Evolutionary conservation across 805 yeast genomes (phyloP).

Genomic region (Sugiyamaella chiloensis): DNA sequence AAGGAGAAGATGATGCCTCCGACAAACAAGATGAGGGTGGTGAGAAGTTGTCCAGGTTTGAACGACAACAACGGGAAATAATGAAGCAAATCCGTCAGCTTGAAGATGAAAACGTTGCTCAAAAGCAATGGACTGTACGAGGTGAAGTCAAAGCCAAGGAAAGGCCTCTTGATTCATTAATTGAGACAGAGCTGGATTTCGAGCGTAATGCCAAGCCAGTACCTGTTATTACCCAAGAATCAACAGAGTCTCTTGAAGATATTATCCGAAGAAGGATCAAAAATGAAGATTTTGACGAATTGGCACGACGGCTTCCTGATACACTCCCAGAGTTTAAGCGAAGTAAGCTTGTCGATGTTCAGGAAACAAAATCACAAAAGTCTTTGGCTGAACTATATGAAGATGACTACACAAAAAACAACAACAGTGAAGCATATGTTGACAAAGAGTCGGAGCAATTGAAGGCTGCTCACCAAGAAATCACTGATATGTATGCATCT

Average conservation of each 20-base stretch:
- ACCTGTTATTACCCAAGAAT: slow-evolving; percentile 87
- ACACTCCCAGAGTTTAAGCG: slow-evolving; percentile 59
- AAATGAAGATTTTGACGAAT: slow-evolving; percentile 74
- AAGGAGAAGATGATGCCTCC: slow-evolving; percentile 55
- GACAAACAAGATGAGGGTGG: slow-evolving; percentile 46
- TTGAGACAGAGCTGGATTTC: slow-evolving; percentile 75
- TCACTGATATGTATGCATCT: slow-evolving; percentile 57
- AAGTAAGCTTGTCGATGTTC: slow-evolving; percentile 50
- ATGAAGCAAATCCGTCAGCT: slow-evolving; percentile 72
- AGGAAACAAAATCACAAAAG: slow-evolving; percentile 79
- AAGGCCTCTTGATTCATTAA: slow-evolving; percentile 79
- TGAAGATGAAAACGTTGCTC: slow-evolving; percentile 85
- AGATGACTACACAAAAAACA: slow-evolving; percentile 57
- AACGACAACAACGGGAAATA: slow-evolving; percentile 74
- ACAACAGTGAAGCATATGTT: slow-evolving; percentile 41
- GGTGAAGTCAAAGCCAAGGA: slow-evolving; percentile 85
- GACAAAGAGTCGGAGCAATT: slow-evolving; percentile 60
- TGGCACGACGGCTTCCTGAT: slow-evolving; percentile 67
- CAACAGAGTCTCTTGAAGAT: slow-evolving; percentile 84
- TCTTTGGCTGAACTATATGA: slow-evolving; percentile 91
- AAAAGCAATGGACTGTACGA: slow-evolving; percentile 88
- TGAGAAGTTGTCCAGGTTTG: slow-evolving; percentile 64
- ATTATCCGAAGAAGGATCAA: slow-evolving; percentile 79
- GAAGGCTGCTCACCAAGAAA: slow-evolving; percentile 72
- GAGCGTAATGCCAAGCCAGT: slow-evolving; percentile 95